Evolutionary conservation across 2,329 filamentous ascomycete genomes (phyloP), one percentile per base, ranked within the genome.

Genomic region (Sordariomycetes sp.): DNA sequence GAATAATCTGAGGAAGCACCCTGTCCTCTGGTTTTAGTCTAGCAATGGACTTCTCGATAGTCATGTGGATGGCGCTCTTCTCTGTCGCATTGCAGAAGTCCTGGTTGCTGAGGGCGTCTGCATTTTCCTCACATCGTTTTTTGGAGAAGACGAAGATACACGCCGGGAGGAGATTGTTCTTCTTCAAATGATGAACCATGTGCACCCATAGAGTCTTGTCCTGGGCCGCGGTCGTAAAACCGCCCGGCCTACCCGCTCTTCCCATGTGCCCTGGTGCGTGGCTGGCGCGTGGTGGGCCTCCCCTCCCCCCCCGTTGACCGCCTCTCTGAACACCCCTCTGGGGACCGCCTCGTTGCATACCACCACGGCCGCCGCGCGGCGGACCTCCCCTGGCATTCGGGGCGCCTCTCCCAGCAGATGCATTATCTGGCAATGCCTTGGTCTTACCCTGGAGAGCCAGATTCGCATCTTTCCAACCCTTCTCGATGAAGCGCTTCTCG

Each of bases 81-180:
- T 99, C 94, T 2, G 85, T 80, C 0, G 91, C 90, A 6, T 87
- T 96, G 67, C 88, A 95, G 66, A 95, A 97, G 66, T 99, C 94
- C 62, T 96, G 86, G 66, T 96, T 97, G 60, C 89, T 92, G 24
- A 99, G 76, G 0, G 94, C 92, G 67, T 96, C 90, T 0, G 94
- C 94, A 68, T 97, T 99, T 67, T 97, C 90, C 69, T 99, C 94
- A 65, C 94, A 97, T 56, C 94, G 80, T 71, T 94, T 96, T 74
- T 97, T 99, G 2, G 94, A 99, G 70, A 99, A 99, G 58, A 99
- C 92, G 67, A 99, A 99, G 62, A 99, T 95, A 68, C 92, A 97
- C 10, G 88, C 90, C 0, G 94, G 94, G 3, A 99, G 80, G 3
- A 99, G 77, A 54, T 83, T 89, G 56, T 90, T 83, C 69, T 95